Conservation (phyloP, 78 protist species). For the Dictyostelium capitatum region DNA sequence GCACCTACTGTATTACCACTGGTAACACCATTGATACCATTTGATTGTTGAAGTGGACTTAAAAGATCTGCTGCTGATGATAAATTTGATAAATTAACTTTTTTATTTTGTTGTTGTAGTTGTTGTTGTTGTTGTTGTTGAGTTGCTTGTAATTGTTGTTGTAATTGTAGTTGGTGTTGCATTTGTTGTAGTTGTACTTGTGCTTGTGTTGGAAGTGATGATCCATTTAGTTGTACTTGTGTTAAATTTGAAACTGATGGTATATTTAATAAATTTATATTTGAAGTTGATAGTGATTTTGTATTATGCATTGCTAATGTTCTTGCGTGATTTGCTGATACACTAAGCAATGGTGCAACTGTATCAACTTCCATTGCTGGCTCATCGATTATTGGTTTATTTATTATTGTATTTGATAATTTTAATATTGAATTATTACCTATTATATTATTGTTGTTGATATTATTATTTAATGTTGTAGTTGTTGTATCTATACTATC, state of each 20-base stretch:
- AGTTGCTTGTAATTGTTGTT: neutral
- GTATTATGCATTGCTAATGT: conserved; percentile 25
- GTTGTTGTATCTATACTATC: neutral
- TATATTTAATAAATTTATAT: neutral
- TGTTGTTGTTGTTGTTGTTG: neutral
- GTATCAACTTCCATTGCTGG: conserved; percentile 24
- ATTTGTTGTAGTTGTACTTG: conserved; percentile 20
- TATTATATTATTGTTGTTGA: neutral
- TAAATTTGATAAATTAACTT: neutral
- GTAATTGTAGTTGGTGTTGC: neutral
- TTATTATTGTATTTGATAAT: neutral
- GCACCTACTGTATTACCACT: neutral
- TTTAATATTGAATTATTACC: neutral
- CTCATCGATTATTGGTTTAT: neutral
- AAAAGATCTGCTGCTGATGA: neutral
- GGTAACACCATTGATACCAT: neutral
- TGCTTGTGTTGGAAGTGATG: conserved; percentile 31
- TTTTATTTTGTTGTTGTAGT: conserved; percentile 4
- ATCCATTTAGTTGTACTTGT: neutral
- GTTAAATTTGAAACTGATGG: neutral
- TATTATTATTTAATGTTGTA: neutral
- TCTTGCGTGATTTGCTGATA: neutral
- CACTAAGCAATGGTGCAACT: neutral
- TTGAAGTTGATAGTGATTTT: conserved; percentile 16
- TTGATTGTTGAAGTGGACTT: neutral